Evolutionary conservation across 208 protist genomes (phyloP).

Genomic region (Porcisia hertigi): DNA sequence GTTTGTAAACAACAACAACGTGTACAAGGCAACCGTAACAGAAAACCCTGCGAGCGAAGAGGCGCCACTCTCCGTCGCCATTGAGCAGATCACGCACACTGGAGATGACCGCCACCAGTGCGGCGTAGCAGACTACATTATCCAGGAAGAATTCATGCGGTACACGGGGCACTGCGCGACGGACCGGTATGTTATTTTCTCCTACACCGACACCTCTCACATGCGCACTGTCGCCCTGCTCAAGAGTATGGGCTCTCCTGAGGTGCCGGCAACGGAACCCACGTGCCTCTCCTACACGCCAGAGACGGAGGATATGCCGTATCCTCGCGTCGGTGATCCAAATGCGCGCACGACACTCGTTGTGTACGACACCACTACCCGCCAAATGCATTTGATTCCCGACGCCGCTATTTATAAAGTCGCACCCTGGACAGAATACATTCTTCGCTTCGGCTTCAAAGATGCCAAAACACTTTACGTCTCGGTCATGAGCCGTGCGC

Average conservation of each 20-base stretch:
- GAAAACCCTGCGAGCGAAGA: constrained; percentile 28
- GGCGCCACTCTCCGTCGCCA: constrained; percentile 35
- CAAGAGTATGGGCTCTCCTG: constrained; percentile 31
- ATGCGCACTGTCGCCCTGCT: constrained; percentile 66
- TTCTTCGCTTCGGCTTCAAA: constrained; percentile 85
- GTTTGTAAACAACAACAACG: constrained; percentile 77
- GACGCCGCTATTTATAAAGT: constrained; percentile 29
- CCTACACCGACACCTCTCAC: constrained; percentile 75
- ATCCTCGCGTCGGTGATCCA: constrained; percentile 74
- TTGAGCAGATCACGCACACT: constrained; percentile 66
- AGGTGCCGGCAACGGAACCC: constrained; percentile 15
- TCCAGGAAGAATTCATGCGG: constrained; percentile 92
- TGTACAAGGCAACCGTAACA: constrained; percentile 63
- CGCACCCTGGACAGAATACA: constrained; percentile 80
- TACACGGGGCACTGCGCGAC: constrained; percentile 87
- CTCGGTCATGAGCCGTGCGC: constrained; percentile 59
- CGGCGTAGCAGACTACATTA: constrained; percentile 89
- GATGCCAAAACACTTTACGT: constrained; percentile 64
- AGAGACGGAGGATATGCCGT: constrained; percentile 69
- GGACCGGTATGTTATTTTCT: constrained; percentile 68
- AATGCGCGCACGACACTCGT: constrained; percentile 68
- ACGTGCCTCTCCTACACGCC: constrained; percentile 15
- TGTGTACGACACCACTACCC: constrained; percentile 45
- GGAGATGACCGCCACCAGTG: constrained; percentile 66
- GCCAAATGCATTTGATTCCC: constrained; percentile 56